Base-by-base conservation (phyloP, 140 eudicot species). In the Senecio squalidus region DNA sequence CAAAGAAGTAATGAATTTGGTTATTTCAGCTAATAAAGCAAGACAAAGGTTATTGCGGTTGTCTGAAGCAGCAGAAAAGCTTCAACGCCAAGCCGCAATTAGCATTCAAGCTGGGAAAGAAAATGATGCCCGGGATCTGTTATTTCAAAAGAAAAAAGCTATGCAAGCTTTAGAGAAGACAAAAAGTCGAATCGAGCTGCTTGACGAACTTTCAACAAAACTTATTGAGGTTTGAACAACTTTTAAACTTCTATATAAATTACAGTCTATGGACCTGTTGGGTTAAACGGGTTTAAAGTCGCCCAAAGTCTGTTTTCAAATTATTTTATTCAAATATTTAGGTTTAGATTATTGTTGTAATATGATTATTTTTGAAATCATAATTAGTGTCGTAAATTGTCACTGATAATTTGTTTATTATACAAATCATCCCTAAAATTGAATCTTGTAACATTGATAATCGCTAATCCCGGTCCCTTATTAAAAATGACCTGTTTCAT, bases 21-120 rank as follows among this genome's bases (percentile, higher is more conserved):
- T 74, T 51, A n/a, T 52, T 66, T 68, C 91, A 91, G 98, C 96
- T 39, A 86, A 77, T 60, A 91, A 73, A 70, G 94, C 94, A 67
- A 81, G 98, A 70, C 74, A 77, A 69, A 83, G 96, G 71, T 76
- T 91, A 64, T 44, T 91, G 74, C 86, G 98, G 69, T 79, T 91
- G 73, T 91, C 98, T 24, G 96, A 91, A 76, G 85, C 98, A 30
- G 98, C 83, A 61, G 94, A 83, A 69, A 91, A 75, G 69, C 88
- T 91, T 76, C 80, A 77, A 51, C 74, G 82, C 24, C 96, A 84
- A 72, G 98, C 98, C 3, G 83, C 89, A 47, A 55, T 75, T 64
- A 66, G 78, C 60, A 73, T 86, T 70, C 98, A 49, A 63, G 66
- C 74, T 46, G 91, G 98, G 28, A 86, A 73, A 68, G 98, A 91